A percentile compares a stretch with the other conserved stretches of the same genome.
phyloP scores from a whole-genome alignment of 2,329 filamentous ascomycete species.

The Diaporthe humulicola region DNA sequence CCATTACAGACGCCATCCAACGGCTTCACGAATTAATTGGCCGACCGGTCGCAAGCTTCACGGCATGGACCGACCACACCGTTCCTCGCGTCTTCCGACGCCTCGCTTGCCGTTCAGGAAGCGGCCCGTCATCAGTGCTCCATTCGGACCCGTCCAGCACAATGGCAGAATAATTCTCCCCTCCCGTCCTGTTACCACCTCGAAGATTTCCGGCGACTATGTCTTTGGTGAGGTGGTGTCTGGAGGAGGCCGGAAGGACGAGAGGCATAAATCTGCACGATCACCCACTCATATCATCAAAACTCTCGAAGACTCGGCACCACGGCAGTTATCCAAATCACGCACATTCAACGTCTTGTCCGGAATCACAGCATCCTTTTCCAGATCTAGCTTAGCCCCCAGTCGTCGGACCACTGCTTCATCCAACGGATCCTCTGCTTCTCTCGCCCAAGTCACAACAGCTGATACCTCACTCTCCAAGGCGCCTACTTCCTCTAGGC shows the following conservation, averaged over 20 bases:
- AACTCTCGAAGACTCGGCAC: conserved; percentile 11
- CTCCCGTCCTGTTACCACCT: neutral
- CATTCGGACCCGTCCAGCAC: conserved; percentile 36
- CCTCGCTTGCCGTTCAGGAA: conserved; percentile 36
- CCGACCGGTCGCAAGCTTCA: neutral
- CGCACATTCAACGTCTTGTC: conserved; percentile 36
- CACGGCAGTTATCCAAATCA: conserved; percentile 32
- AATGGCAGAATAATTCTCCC: neutral
- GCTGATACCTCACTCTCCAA: conserved; percentile 9
- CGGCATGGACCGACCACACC: conserved; percentile 32
- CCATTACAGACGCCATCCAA: neutral
- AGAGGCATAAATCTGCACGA: neutral
- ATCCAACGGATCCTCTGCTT: conserved; percentile 32
- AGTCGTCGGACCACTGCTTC: conserved; percentile 29
- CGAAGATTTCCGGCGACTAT: neutral
- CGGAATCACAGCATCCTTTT: conserved; percentile 35
- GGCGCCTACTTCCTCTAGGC: neutral
- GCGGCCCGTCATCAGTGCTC: conserved; percentile 37
- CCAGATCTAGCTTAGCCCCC: conserved; percentile 32
- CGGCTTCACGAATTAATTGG: neutral
- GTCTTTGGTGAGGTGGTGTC: neutral
- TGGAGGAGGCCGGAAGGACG: neutral
- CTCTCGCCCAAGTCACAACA: conserved; percentile 34
- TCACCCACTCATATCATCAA: neutral
- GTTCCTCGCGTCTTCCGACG: conserved; percentile 37